Evolutionary conservation across 352 stramenopile genomes (phyloP).

Genomic region (Globisporangium rhizosaccharum): DNA sequence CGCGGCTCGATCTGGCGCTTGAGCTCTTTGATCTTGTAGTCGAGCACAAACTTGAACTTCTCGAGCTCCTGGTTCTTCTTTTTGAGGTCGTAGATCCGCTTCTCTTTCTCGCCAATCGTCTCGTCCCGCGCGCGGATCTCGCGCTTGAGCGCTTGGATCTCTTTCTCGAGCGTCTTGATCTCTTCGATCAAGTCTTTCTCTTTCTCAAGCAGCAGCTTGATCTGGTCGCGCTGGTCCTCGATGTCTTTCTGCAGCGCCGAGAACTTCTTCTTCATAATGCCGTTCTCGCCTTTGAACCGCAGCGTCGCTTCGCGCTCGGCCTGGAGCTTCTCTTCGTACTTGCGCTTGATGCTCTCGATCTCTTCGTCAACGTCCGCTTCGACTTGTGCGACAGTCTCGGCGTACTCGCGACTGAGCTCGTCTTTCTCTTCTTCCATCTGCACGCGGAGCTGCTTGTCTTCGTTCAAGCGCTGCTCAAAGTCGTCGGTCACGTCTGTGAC

Average conservation of each 20-base stretch:
- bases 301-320: constrained; percentile 90
- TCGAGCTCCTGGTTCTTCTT: constrained; percentile 97
- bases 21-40: constrained; percentile 97
- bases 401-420: constrained; percentile 70
- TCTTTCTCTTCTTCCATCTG: constrained; percentile 88
- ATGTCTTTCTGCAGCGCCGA: constrained; percentile 92
- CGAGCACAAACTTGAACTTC: constrained; percentile 96
- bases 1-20: constrained; percentile 96
- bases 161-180: constrained; percentile 89
- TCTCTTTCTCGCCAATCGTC: constrained; percentile 95
- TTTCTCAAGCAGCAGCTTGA: constrained; percentile 87
- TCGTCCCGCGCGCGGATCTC: constrained; percentile 92
- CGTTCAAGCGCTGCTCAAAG: constrained; percentile 87
- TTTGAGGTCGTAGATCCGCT: constrained; percentile 95
- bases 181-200: constrained; percentile 90
- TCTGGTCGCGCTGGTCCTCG: constrained; percentile 93
- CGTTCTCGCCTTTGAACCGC: constrained; percentile 93
- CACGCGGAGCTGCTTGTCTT: constrained; percentile 69
- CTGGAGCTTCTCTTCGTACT: constrained; percentile 90
- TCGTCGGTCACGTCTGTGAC: constrained; percentile 88
- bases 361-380: constrained; percentile 94
- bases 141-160: constrained; percentile 91
- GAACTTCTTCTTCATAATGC: constrained; percentile 97
- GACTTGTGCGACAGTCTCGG: constrained; percentile 69
- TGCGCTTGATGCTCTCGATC: constrained; percentile 87